Percentiles rank a stretch among this genome's conserved stretches.
phyloP scores from a whole-genome alignment of 2,329 filamentous ascomycete species.

The Zymoseptoria pseudotritici region DNA sequence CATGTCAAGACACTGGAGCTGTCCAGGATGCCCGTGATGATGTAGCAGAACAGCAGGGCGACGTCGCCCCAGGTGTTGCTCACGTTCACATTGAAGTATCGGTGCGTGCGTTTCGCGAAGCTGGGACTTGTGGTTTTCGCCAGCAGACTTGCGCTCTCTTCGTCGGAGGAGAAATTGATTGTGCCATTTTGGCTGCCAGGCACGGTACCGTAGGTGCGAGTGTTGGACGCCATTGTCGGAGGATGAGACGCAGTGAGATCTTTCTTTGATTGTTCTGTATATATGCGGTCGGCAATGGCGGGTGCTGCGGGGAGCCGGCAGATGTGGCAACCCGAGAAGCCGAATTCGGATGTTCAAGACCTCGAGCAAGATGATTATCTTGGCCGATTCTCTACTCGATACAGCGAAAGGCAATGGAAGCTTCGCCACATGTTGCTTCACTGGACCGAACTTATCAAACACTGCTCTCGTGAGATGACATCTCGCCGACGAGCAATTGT shows the following conservation, averaged over 20 bases:
- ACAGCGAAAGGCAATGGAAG: too few species aligned
- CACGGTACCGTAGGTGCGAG: neutral
- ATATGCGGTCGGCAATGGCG: neutral
- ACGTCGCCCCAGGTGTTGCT: slow-evolving; percentile 58
- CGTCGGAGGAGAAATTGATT: neutral
- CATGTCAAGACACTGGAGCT: slow-evolving; percentile 69
- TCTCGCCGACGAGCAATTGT: too few species aligned
- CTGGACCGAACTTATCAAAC: too few species aligned
- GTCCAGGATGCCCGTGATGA: slow-evolving; percentile 71
- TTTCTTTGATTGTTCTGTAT: neutral
- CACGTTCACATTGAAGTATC: slow-evolving; percentile 43
- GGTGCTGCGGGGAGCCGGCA: neutral
- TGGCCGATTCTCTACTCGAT: too few species aligned
- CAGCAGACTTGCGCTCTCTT: neutral
- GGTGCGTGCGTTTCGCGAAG: slow-evolving; percentile 6
- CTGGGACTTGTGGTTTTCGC: neutral
- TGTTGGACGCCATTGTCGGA: neutral
- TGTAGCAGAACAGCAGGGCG: slow-evolving; percentile 63
- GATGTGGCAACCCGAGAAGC: neutral
- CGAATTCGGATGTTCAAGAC: too few species aligned
- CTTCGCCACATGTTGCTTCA: too few species aligned
- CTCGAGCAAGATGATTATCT: too few species aligned
- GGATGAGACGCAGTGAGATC: neutral
- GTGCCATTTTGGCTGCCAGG: neutral
- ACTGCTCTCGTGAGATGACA: too few species aligned